phyloP scores from a whole-genome alignment of 1,139 yeast genomes.

The Yarrowia galli region DNA sequence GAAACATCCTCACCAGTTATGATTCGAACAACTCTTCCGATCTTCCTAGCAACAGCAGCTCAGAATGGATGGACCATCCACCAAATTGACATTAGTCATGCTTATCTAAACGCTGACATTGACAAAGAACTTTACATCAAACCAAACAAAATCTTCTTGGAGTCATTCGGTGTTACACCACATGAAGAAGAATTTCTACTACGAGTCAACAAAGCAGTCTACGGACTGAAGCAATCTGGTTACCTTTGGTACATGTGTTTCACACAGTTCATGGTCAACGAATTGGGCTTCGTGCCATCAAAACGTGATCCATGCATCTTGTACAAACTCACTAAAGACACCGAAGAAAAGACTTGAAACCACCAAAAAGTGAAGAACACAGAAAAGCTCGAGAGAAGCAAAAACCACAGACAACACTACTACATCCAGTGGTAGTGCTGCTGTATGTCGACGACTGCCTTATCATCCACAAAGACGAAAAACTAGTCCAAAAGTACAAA shows the following conservation, averaged over 20 bases:
- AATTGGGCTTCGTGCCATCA: background rate
- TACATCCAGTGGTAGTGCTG: background rate
- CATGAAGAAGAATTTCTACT: background rate
- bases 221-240: slow-evolving; percentile 18
- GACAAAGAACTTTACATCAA: slow-evolving; percentile 16
- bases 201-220: slow-evolving; percentile 10
- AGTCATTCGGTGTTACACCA: background rate
- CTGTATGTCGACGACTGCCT: slow-evolving; percentile 10
- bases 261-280: slow-evolving; percentile 2
- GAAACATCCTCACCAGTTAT: background rate
- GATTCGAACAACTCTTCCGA: background rate
- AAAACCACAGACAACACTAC: no score
- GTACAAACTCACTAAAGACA: no score
- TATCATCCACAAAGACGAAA: background rate
- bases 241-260: slow-evolving; percentile 12
- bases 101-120: slow-evolving; percentile 10
- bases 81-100: slow-evolving; percentile 16
- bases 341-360: no score
- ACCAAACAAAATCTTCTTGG: background rate
- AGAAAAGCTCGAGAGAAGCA: background rate
- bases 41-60: background rate
- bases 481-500: background rate
- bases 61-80: slow-evolving; percentile 2
- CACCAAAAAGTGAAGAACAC: background rate
- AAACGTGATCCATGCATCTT: slow-evolving; percentile 6